Percentiles rank a stretch among this genome's conserved stretches.
Evolutionary conservation across 108 stramenopile species (phyloP).

Genomic region (Nitzschia sp.): DNA sequence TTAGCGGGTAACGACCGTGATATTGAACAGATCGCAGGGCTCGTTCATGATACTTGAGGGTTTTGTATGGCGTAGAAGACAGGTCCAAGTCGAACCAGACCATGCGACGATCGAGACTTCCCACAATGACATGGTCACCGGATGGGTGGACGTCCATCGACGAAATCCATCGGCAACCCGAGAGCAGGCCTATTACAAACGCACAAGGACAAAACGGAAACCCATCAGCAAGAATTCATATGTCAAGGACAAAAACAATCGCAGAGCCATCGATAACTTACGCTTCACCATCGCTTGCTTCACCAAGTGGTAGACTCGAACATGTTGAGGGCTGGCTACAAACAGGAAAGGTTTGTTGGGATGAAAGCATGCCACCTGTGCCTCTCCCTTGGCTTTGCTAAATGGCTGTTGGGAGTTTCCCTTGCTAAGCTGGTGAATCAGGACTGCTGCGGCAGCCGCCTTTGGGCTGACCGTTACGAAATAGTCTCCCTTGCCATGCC

Average conservation of each 20-base stretch:
- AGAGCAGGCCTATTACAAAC: conserved; percentile 57
- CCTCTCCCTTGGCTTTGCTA: conserved; percentile 86
- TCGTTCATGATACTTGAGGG: conserved; percentile 93
- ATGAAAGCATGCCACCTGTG: conserved; percentile 94
- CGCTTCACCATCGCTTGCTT: conserved; percentile 93
- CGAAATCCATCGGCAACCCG: conserved; percentile 97
- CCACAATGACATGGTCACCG: conserved; percentile 96
- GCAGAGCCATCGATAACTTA: conserved; percentile 29
- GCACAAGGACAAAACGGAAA: conserved; percentile 15
- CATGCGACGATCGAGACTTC: conserved; percentile 93
- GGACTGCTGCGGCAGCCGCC: conserved; percentile 78
- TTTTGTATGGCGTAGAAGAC: conserved; percentile 92
- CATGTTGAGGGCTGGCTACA: conserved; percentile 93
- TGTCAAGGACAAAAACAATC: conserved; percentile 2
- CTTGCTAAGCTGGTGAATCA: conserved; percentile 95
- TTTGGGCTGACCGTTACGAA: conserved; percentile 91
- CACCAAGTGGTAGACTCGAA: conserved; percentile 95
- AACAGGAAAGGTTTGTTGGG: conserved; percentile 97
- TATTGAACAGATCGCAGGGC: conserved; percentile 84
- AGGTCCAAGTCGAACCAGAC: conserved; percentile 99
- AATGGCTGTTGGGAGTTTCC: conserved; percentile 95
- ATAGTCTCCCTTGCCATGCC: conserved; percentile 99
- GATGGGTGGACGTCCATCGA: conserved; percentile 93
- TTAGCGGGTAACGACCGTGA: conserved; percentile 91
- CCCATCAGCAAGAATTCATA: conserved; percentile 12